Percentiles rank a stretch among this genome's conserved stretches.
Evolutionary conservation across 192 early-diverging fungal genomes (phyloP).

Genomic region (Umbelopsis isabellina): DNA sequence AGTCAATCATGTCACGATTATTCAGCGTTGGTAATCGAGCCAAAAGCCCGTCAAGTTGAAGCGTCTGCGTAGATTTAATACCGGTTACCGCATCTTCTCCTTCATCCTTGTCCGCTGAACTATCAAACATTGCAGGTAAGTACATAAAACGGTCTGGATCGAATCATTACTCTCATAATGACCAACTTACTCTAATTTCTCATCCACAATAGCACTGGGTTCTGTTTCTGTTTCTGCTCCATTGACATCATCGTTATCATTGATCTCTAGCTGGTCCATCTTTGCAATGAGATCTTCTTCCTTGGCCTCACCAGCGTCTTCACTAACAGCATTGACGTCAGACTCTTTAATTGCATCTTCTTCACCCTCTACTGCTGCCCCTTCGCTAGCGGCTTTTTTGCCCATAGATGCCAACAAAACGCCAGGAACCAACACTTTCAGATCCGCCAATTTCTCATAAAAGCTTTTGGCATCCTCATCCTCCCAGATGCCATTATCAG

Average conservation of each 20-base stretch:
- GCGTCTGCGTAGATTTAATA: constrained; percentile 30
- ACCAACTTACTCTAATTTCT: constrained; percentile 26
- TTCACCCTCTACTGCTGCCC: constrained; percentile 35
- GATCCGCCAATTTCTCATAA: constrained; percentile 85
- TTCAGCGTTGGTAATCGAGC: constrained; percentile 73
- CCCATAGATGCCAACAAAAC: constrained; percentile 71
- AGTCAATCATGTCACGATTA: constrained; percentile 87
- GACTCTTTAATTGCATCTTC: constrained; percentile 9
- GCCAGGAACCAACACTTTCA: constrained; percentile 80
- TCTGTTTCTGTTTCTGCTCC: constrained; percentile 22
- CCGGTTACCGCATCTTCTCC: constrained; percentile 44
- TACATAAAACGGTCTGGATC: not conserved
- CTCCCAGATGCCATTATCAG: constrained; percentile 76
- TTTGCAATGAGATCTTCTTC: constrained; percentile 28
- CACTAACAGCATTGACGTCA: constrained; percentile 19
- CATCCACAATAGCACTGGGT: constrained; percentile 36
- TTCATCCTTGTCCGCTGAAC: constrained; percentile 27
- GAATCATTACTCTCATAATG: too few relatives aligned
- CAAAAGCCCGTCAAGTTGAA: constrained; percentile 70
- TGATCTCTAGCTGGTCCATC: constrained; percentile 24
- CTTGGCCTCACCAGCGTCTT: not conserved
- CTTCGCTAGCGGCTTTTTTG: constrained; percentile 39
- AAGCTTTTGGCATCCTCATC: constrained; percentile 91
- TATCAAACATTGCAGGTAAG: not conserved
- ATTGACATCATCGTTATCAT: constrained; percentile 24